Conservation (phyloP, 2,329 filamentous ascomycete species). For the Neopestalotiopsis sp. region DNA sequence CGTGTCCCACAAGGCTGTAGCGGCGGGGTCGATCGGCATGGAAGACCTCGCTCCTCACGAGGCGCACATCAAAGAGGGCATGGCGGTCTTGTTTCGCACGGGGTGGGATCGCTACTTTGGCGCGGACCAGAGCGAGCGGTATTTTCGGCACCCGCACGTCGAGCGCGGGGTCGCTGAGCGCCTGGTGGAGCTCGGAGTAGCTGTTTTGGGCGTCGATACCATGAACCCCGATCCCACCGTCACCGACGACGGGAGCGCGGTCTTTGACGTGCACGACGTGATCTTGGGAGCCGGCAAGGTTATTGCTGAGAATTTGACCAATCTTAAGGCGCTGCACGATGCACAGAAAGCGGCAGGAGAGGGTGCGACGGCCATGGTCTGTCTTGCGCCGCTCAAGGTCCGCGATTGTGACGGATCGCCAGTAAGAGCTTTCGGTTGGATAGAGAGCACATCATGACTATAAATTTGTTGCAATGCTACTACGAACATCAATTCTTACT, state of each 20-base stretch:
- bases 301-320: slow-evolving; percentile 10
- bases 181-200: slow-evolving; percentile 6
- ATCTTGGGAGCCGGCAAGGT: neutral
- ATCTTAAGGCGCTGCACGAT: neutral
- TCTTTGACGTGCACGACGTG: neutral
- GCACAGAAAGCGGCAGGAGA: neutral
- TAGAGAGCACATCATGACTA: neutral
- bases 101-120: slow-evolving; percentile 9
- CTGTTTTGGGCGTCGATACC: slow-evolving; percentile 8
- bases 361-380: slow-evolving; percentile 1
- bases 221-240: slow-evolving; percentile 8
- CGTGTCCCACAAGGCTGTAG: slow-evolving; percentile 4
- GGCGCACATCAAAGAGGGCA: neutral
- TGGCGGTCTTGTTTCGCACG: slow-evolving; percentile 11
- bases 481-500: no score
- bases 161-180: slow-evolving; percentile 4
- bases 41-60: neutral
- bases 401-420: slow-evolving; percentile 4
- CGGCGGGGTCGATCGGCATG: neutral
- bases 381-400: slow-evolving; percentile 1
- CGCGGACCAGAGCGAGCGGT: neutral
- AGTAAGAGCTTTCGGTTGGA: neutral
- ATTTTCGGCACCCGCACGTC: slow-evolving; percentile 8
- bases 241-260: neutral
- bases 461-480: no score